Evolutionary conservation across 352 stramenopile genomes (phyloP), one percentile per base, ranked within the genome.

Genomic region (Pythium inflatum): DNA sequence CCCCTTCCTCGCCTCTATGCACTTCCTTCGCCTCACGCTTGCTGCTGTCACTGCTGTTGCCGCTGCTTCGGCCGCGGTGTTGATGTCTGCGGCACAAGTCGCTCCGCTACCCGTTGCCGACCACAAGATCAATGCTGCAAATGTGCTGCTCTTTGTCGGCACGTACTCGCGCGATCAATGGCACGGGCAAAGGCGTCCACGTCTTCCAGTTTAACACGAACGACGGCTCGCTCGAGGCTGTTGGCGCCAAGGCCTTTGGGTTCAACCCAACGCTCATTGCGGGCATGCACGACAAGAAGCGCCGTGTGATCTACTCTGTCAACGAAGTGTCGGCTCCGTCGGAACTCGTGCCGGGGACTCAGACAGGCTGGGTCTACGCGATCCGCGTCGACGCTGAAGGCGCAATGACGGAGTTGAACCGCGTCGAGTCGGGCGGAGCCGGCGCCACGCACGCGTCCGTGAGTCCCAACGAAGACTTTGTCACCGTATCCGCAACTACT

Each of bases 81-180:
- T n/a, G n/a, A n/a, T n/a, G n/a, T n/a, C n/a, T n/a, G n/a, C n/a
- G n/a, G n/a, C n/a, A n/a, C n/a, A n/a, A n/a, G n/a, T n/a, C n/a
- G n/a, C n/a, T n/a, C n/a, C n/a, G n/a, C n/a, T n/a, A n/a, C n/a
- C n/a, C n/a, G n/a, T n/a, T n/a, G n/a, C n/a, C n/a, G n/a, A n/a
- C n/a, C 36, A 43, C 36, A 43, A 43, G 36, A 16, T 16, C 16
- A 43, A 9, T 43, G 9, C 36, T 43, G 36, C 16, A 43, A 43
- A 43, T 13, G 65, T 71, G 62, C 83, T 79, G 25, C 73, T 95
- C 2, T 91, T 92, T 53, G 86, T 94, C 24, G 88, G 88, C 64
- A 94, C 86, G n/a, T 95, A 95, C 74, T 92, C 88, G 54, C 86
- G 86, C 62, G 86, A 86, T 95, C 59, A 71, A 95, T 50, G 88